Conservation (phyloP, 192 early-diverging fungal species). For the Podila horticola region DNA sequence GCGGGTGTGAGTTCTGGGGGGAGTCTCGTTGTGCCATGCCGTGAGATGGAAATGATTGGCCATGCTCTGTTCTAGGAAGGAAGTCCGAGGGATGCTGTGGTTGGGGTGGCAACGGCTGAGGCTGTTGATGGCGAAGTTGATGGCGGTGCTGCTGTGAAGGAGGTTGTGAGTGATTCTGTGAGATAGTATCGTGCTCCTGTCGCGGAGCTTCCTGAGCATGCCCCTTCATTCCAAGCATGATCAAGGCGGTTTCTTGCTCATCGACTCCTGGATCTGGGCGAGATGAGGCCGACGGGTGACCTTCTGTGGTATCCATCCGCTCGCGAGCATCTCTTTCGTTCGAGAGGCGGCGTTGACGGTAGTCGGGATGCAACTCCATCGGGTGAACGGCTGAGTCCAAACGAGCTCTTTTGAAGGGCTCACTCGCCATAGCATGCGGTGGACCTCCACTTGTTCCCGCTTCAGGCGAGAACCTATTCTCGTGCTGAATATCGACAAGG, state of each 20-base stretch:
- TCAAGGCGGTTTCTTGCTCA: constrained; percentile 24
- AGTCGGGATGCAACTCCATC: not conserved
- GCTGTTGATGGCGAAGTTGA: not conserved
- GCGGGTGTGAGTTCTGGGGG: not conserved
- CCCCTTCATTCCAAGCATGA: constrained; percentile 37
- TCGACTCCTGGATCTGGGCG: constrained; percentile 14
- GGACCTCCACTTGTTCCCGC: not conserved
- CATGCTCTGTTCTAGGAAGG: not conserved
- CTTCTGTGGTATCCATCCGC: not conserved
- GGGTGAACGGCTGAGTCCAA: constrained; percentile 10
- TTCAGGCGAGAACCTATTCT: constrained; percentile 26
- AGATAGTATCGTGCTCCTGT: constrained; percentile 1
- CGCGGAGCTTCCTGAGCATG: constrained; percentile 14
- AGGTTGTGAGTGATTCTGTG: no score
- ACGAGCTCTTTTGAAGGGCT: constrained; percentile 6
- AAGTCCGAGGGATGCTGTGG: constrained; percentile 5
- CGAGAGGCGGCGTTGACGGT: constrained; percentile 3
- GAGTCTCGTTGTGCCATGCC: not conserved
- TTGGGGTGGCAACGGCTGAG: constrained; percentile 1
- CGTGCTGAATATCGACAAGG: constrained; percentile 36
- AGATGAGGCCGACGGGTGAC: not conserved
- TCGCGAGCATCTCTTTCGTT: not conserved
- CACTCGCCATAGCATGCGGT: not conserved
- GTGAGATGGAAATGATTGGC: not conserved
- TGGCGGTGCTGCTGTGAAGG: not conserved